A percentile compares a stretch with the other conserved stretches of the same genome.
These are phyloP conservation scores for Sungouiozyma intestinalis DNA, from an alignment of 805 yeast species.

Conservation along the genomic window DNA sequence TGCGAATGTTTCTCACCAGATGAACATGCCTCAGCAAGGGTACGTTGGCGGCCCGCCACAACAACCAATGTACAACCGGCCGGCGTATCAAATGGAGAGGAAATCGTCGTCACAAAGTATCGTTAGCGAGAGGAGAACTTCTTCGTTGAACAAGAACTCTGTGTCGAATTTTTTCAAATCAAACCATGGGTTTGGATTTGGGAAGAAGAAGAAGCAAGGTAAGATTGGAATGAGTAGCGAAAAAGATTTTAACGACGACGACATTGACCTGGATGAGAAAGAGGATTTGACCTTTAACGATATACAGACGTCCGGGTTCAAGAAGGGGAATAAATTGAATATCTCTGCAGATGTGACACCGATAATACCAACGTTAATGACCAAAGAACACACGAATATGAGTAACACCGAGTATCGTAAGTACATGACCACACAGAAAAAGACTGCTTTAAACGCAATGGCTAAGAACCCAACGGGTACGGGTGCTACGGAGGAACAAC, in stretches of 20 bases:
- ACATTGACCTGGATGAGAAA: conserved; percentile 22
- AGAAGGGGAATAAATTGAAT: conserved; percentile 51
- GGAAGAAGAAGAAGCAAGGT: conserved; percentile 4
- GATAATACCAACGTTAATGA: conserved; percentile 57
- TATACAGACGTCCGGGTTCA: conserved; percentile 49
- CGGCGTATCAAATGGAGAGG: conserved; percentile 6
- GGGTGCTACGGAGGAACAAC: background rate
- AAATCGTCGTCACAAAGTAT: background rate
- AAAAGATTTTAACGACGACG: conserved; percentile 33
- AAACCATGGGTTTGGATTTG: conserved; percentile 8
- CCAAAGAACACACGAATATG: conserved; percentile 26
- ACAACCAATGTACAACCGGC: conserved; percentile 1
- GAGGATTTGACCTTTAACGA: conserved; percentile 51
- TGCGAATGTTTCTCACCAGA: conserved; percentile 6
- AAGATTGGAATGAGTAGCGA: conserved; percentile 25
- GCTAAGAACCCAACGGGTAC: conserved; percentile 21
- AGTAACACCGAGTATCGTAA: conserved; percentile 58
- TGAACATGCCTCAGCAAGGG: conserved; percentile 3
- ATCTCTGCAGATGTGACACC: conserved; percentile 53
- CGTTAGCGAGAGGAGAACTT: conserved; percentile 8
- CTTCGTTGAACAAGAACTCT: conserved; percentile 17
- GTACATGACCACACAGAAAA: conserved; percentile 57
- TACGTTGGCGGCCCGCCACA: conserved; percentile 1
- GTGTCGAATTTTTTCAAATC: conserved; percentile 18
- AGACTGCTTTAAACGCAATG: conserved; percentile 38